Conservation (phyloP, 306 rosid genomes). For the Arachis stenosperma region DNA sequence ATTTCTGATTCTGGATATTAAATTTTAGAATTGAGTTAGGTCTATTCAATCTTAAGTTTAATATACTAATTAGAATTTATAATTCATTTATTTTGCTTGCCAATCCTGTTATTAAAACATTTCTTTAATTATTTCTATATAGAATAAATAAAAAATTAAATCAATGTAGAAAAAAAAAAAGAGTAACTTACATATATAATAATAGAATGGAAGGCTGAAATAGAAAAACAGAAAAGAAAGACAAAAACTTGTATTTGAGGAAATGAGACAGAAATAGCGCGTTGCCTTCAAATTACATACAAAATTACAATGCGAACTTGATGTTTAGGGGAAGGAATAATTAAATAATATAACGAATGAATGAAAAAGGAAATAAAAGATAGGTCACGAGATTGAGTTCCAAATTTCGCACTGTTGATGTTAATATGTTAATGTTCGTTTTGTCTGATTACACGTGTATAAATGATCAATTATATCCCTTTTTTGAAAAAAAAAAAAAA, state of each 20-base stretch:
- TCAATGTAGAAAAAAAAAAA: too few relatives aligned
- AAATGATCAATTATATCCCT: constrained; percentile 7
- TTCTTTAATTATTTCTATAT: too few relatives aligned
- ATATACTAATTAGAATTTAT: too few relatives aligned
- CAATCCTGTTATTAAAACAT: too few relatives aligned
- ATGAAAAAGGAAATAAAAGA: constrained; percentile 23
- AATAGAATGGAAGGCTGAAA: too few relatives aligned
- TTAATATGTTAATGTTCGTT: constrained; percentile 48
- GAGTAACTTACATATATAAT: neutral
- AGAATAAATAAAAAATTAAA: too few relatives aligned
- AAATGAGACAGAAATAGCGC: neutral
- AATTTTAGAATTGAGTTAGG: too few relatives aligned
- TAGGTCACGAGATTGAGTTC: constrained; percentile 77
- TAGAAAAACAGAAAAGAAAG: neutral
- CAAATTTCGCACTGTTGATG: constrained; percentile 58
- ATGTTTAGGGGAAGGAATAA: neutral
- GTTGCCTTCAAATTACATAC: constrained; percentile 5
- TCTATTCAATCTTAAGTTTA: too few relatives aligned
- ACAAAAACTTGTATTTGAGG: constrained; percentile 12
- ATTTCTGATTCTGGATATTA: too few relatives aligned
- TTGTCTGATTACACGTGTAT: constrained; percentile 49
- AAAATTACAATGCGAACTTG: constrained; percentile 10
- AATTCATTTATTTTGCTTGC: too few relatives aligned
- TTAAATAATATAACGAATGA: neutral
- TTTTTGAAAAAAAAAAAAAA: too few relatives aligned